Evolutionary conservation across 2,329 filamentous ascomycete species (phyloP).

Genomic region (Epichloe glyceriae): DNA sequence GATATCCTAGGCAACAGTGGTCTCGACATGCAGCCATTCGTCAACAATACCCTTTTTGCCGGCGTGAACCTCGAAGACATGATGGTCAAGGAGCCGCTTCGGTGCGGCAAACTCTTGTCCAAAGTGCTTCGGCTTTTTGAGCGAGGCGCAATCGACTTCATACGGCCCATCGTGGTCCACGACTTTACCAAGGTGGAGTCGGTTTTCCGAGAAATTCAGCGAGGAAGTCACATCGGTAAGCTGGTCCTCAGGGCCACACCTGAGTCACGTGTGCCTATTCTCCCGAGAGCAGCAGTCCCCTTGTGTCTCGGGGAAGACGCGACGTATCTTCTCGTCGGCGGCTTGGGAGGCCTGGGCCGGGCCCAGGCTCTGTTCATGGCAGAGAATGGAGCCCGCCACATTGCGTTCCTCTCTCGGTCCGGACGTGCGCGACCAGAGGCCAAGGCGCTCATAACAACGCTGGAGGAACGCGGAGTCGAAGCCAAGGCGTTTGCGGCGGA

Average conservation of each 20-base stretch:
- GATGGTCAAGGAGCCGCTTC: not conserved
- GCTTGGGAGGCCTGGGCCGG: not conserved
- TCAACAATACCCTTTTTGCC: not conserved
- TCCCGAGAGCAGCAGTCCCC: not conserved
- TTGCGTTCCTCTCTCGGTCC: not conserved
- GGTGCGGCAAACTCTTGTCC: not conserved
- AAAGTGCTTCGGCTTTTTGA: not conserved
- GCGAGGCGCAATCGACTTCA: not conserved
- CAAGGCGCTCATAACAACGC: not conserved
- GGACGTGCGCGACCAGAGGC: not conserved
- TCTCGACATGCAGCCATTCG: conserved; percentile 15
- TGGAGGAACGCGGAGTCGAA: not conserved
- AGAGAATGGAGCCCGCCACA: not conserved
- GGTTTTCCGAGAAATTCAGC: conserved; percentile 24
- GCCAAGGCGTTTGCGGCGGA: not conserved
- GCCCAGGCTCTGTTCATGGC: not conserved
- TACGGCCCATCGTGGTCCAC: not conserved
- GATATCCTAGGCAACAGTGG: conserved; percentile 16
- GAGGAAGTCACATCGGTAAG: conserved; percentile 25
- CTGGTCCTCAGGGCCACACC: conserved; percentile 14
- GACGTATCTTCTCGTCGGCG: not conserved
- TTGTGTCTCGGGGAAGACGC: not conserved
- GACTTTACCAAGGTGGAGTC: conserved; percentile 13
- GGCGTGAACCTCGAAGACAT: conserved; percentile 3
- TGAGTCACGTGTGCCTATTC: not conserved